Percentiles rank a stretch among this genome's conserved stretches.
Evolutionary conservation across 208 protist species (phyloP).

Genomic region (Trypanosoma theileri): DNA sequence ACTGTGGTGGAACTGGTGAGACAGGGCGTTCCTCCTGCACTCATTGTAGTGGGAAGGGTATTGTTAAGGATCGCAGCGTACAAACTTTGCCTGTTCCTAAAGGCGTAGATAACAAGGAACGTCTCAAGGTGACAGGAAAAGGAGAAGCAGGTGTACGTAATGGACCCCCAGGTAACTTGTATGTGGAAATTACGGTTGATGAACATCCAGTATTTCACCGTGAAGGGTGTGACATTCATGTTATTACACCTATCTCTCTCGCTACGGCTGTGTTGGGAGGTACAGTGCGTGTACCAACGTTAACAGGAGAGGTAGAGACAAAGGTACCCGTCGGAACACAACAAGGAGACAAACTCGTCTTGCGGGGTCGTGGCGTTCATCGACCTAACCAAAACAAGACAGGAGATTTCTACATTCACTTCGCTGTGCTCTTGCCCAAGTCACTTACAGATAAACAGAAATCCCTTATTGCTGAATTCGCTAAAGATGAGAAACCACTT

Average conservation of each 20-base stretch:
- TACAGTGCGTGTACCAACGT: conserved; percentile 70
- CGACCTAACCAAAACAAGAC: conserved; percentile 82
- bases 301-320: conserved; percentile 84
- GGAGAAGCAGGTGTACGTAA: conserved; percentile 88
- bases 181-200: conserved; percentile 88
- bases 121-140: conserved; percentile 84
- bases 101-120: conserved; percentile 89
- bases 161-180: conserved; percentile 85
- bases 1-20: conserved; percentile 88
- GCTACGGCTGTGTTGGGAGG: conserved; percentile 80
- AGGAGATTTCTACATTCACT: conserved; percentile 90
- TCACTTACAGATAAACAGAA: conserved; percentile 79
- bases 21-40: conserved; percentile 73
- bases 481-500: conserved; percentile 82
- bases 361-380: conserved; percentile 82
- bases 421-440: conserved; percentile 83
- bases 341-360: conserved; percentile 88
- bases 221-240: conserved; percentile 82
- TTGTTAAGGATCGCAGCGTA: conserved; percentile 87
- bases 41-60: conserved; percentile 85
- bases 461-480: conserved; percentile 75
- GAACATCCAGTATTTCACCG: conserved; percentile 87
- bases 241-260: conserved; percentile 78
- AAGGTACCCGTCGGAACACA: conserved; percentile 85
- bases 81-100: conserved; percentile 86